Evolutionary conservation across 805 yeast genomes (phyloP), one percentile per base, ranked within the genome.

Genomic region (Ogataea philodendri): DNA sequence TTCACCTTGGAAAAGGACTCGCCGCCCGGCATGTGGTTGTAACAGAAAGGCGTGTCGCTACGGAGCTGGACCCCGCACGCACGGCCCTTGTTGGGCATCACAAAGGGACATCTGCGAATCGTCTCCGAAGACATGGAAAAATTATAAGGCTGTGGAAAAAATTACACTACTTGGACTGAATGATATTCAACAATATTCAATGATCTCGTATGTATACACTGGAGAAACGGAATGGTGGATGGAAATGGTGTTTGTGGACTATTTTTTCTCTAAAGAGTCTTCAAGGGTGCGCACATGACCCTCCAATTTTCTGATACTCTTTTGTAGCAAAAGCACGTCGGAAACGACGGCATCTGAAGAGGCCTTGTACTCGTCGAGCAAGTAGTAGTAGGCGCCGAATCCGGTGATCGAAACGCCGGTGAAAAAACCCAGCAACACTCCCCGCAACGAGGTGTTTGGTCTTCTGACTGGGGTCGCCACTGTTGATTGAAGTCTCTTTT

Each of bases 331-430:
- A 35, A 84, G 66, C 14, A 86, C 84, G 54, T 86, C 96, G 33
- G 85, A 75, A 39, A 84, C 71, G 39, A 86, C 75, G 13, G 82
- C 82, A 49, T 72, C 74, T 57, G 81, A 84, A 48, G 90, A 74
- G 42, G 72, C 67, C 57, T 81, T 78, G 70, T 84, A 84, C 59
- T 83, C 84, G 53, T 85, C 93, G 40, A 84, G 61, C 47, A 84
- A 67, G 61, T 84, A 86, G 59, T 76, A 81, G 67, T 86, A 86
- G 10, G 89, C 78, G 6, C 76, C 84, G 37, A 72, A 73, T 3
- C 94, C 89, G 11, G 95, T 82, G 44, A 72, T 57, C 15, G 86
- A 67, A 23, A 81, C 83, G 28, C 96, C 95, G 19, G 79, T 66
- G 36, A 86, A 70, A 61, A 86, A 87, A 2, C 96, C 96, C 36